Percentiles rank a stretch among this genome's conserved stretches.
Conservation (phyloP, 805 yeast species). For the Candida xyloterini region DNA sequence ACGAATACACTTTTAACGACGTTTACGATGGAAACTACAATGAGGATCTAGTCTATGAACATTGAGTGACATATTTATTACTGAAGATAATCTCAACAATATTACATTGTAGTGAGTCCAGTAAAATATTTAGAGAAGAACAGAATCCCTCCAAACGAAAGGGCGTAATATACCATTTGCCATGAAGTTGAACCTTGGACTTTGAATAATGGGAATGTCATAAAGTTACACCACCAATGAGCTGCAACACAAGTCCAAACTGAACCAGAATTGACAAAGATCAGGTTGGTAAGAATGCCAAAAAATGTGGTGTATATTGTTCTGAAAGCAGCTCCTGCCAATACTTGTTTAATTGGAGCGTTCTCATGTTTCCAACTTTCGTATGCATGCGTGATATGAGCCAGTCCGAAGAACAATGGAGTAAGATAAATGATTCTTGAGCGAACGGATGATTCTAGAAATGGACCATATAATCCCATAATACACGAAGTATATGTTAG, state of each 20-base stretch:
- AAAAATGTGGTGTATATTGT: slow-evolving; percentile 63
- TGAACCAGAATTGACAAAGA: slow-evolving; percentile 51
- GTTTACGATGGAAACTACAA: slow-evolving; percentile 10
- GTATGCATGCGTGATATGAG: slow-evolving; percentile 74
- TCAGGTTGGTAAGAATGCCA: slow-evolving; percentile 61
- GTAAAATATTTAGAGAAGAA: slow-evolving; percentile 35
- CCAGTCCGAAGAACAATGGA: slow-evolving; percentile 70
- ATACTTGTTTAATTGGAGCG: slow-evolving; percentile 26
- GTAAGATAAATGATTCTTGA: slow-evolving; percentile 35
- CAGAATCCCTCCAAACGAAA: slow-evolving; percentile 43
- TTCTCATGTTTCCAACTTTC: slow-evolving; percentile 37
- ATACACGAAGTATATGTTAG: slow-evolving; percentile 57
- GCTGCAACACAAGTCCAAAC: slow-evolving; percentile 56
- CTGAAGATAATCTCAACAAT: neutral
- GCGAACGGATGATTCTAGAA: slow-evolving; percentile 7
- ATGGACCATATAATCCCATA: slow-evolving; percentile 32
- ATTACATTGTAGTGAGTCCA: slow-evolving; percentile 10
- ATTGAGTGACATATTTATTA: slow-evolving; percentile 7
- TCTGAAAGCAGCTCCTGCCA: slow-evolving; percentile 48
- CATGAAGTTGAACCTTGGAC: slow-evolving; percentile 20
- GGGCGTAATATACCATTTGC: slow-evolving; percentile 35
- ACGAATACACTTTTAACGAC: slow-evolving; percentile 14
- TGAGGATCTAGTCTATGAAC: slow-evolving; percentile 13
- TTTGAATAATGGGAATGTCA: slow-evolving; percentile 57
- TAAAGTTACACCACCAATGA: slow-evolving; percentile 65